Evolutionary conservation across 2,329 filamentous ascomycete species (phyloP).

Genomic region (Fusarium torulosum): DNA sequence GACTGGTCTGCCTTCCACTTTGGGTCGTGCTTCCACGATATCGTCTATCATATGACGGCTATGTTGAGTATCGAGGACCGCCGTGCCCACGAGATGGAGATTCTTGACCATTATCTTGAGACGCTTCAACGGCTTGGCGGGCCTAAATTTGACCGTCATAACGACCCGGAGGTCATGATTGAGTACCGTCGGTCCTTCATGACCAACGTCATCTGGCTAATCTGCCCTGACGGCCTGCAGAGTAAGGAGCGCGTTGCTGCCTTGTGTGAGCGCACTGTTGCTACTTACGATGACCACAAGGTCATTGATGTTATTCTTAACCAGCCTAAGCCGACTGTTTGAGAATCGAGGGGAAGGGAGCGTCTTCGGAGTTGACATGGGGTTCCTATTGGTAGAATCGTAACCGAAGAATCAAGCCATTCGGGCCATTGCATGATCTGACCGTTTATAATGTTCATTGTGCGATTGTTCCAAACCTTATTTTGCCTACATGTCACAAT

Average conservation of each 20-base stretch:
- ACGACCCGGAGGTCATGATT: slow-evolving; percentile 40
- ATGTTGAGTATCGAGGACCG: slow-evolving; percentile 56
- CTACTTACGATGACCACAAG: slow-evolving; percentile 54
- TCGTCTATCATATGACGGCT: slow-evolving; percentile 57
- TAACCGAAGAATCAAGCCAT: too few species aligned
- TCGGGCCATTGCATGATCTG: too few species aligned
- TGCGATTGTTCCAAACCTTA: too few species aligned
- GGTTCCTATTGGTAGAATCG: too few species aligned
- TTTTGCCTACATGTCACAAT: too few species aligned
- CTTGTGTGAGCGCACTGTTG: slow-evolving; percentile 53
- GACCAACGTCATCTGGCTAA: slow-evolving; percentile 45
- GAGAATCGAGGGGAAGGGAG: too few species aligned
- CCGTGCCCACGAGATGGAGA: slow-evolving; percentile 55
- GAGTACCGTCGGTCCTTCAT: slow-evolving; percentile 49
- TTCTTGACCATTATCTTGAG: slow-evolving; percentile 41
- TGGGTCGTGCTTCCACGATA: slow-evolving; percentile 58
- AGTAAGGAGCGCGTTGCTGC: slow-evolving; percentile 52
- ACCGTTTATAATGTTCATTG: too few species aligned
- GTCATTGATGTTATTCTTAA: slow-evolving; percentile 50
- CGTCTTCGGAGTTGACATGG: too few species aligned
- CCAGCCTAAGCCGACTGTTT: slow-evolving; percentile 5
- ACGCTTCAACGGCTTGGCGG: slow-evolving; percentile 27
- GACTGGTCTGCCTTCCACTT: slow-evolving; percentile 59
- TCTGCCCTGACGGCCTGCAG: slow-evolving; percentile 48
- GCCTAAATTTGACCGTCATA: slow-evolving; percentile 33